These are phyloP conservation scores for Entoloma clypeatum DNA, from an alignment of 1,284 basidiomycete genomes.

Conservation along the genomic window DNA sequence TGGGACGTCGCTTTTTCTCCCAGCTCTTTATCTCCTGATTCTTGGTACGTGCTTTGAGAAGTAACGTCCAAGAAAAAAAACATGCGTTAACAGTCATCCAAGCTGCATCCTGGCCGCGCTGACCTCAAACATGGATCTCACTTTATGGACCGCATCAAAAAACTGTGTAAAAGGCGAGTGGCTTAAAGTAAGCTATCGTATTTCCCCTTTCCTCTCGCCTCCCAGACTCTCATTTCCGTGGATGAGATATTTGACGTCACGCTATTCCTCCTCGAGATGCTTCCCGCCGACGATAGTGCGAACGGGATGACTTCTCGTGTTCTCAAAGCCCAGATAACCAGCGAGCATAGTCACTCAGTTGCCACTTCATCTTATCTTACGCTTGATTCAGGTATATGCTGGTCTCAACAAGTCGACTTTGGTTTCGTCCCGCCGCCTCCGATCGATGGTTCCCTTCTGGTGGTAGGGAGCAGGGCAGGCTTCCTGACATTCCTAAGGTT, in stretches of 20 bases:
- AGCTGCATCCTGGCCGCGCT: conserved; percentile 53
- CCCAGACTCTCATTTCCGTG: background rate
- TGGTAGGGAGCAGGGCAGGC: conserved; percentile 64
- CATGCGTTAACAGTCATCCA: conserved; percentile 1
- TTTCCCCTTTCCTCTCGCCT: conserved; percentile 1
- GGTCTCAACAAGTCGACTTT: conserved; percentile 61
- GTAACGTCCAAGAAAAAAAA: too few relatives aligned
- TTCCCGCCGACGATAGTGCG: conserved; percentile 18
- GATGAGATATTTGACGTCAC: conserved; percentile 45
- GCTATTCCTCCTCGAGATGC: conserved; percentile 36
- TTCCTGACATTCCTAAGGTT: conserved; percentile 58
- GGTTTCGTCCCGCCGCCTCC: conserved; percentile 49
- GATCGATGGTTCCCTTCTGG: conserved; percentile 70
- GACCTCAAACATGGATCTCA: conserved; percentile 57
- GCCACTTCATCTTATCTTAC: conserved; percentile 1
- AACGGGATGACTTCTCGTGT: conserved; percentile 23
- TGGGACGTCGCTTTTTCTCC: conserved; percentile 61
- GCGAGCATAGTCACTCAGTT: conserved; percentile 27
- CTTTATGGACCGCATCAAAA: conserved; percentile 49
- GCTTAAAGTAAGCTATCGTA: conserved; percentile 38
- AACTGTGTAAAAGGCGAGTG: conserved; percentile 60
- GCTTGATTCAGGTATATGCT: conserved; percentile 60
- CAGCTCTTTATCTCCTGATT: conserved; percentile 43
- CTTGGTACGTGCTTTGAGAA: conserved; percentile 35
- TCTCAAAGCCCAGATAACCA: conserved; percentile 41